phyloP scores from a whole-genome alignment of 768 basidiomycete genomes.

The Suillus spraguei region DNA sequence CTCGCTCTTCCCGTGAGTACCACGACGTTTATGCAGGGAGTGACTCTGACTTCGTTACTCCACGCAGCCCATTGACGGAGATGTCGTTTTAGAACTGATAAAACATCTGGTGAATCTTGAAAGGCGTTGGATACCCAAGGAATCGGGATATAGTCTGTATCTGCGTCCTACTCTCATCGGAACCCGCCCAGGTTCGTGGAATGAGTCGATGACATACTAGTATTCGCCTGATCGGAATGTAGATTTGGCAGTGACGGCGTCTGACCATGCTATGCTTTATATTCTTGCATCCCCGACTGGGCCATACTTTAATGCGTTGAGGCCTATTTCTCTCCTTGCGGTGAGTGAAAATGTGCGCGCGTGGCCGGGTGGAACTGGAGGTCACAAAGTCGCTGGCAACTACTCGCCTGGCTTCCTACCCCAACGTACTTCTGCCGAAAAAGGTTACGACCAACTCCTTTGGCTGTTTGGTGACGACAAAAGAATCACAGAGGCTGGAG shows the following conservation, averaged over 20 bases:
- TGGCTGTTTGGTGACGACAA: conserved; percentile 76
- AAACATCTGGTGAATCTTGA: conserved; percentile 74
- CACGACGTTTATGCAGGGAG: neutral
- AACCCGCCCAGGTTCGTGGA: conserved; percentile 38
- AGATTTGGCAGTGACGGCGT: conserved; percentile 72
- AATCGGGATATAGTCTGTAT: conserved; percentile 80
- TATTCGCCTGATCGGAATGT: neutral
- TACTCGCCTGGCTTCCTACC: conserved; percentile 65
- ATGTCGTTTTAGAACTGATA: conserved; percentile 51
- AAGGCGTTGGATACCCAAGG: conserved; percentile 78
- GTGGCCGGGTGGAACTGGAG: conserved; percentile 77
- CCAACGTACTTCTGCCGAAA: conserved; percentile 60
- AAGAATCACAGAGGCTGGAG: conserved; percentile 59
- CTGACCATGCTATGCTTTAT: conserved; percentile 81
- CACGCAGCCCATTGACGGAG: conserved; percentile 44
- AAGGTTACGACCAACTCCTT: conserved; percentile 78
- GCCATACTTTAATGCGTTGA: conserved; percentile 47
- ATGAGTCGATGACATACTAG: neutral
- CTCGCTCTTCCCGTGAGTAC: conserved; percentile 68
- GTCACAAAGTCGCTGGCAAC: conserved; percentile 64
- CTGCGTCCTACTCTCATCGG: conserved; percentile 78
- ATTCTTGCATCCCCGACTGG: conserved; percentile 72
- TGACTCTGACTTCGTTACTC: neutral
- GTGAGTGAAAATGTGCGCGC: conserved; percentile 80
- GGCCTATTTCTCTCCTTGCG: conserved; percentile 57